A percentile compares a stretch with the other conserved stretches of the same genome.
Conservation (phyloP, 306 rosid species). For the Vigna angularis region DNA sequence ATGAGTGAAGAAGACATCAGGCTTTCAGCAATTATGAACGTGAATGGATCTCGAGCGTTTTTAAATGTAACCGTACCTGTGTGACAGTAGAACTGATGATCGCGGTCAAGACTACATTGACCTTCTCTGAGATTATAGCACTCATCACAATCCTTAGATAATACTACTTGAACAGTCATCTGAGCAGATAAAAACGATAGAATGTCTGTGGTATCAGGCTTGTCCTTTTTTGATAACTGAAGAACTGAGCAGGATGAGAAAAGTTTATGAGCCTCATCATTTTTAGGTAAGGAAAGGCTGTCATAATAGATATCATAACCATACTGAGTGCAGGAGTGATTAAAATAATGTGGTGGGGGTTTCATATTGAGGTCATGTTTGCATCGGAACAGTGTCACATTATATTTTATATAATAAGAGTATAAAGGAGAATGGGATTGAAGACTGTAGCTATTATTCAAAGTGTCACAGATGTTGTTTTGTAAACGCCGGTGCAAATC, state of each 20-base stretch:
- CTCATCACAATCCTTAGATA: conserved; percentile 31
- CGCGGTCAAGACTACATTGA: conserved; percentile 36
- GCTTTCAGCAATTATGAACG: no score
- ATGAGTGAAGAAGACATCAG: no score
- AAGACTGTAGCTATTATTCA: conserved; percentile 10
- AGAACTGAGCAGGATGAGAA: conserved; percentile 30
- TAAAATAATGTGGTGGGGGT: background rate
- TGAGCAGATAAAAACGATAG: conserved; percentile 36
- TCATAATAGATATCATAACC: conserved; percentile 37
- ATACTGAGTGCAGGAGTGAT: background rate
- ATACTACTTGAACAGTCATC: conserved; percentile 9
- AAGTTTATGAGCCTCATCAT: background rate
- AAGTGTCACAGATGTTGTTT: background rate
- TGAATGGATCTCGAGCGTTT: no score
- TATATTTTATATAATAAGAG: background rate
- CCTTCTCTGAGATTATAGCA: conserved; percentile 43
- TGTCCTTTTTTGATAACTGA: conserved; percentile 14
- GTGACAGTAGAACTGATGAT: conserved; percentile 25
- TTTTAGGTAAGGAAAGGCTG: background rate
- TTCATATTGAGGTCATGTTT: background rate
- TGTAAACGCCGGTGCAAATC: conserved; percentile 9
- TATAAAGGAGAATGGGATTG: conserved; percentile 19
- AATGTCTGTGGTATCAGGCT: background rate
- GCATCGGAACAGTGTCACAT: conserved; percentile 49
- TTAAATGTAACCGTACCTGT: no score